A percentile compares a stretch with the other conserved stretches of the same genome.
phyloP scores from a whole-genome alignment of 441 rosid species.

The Biscutella auriculata region DNA sequence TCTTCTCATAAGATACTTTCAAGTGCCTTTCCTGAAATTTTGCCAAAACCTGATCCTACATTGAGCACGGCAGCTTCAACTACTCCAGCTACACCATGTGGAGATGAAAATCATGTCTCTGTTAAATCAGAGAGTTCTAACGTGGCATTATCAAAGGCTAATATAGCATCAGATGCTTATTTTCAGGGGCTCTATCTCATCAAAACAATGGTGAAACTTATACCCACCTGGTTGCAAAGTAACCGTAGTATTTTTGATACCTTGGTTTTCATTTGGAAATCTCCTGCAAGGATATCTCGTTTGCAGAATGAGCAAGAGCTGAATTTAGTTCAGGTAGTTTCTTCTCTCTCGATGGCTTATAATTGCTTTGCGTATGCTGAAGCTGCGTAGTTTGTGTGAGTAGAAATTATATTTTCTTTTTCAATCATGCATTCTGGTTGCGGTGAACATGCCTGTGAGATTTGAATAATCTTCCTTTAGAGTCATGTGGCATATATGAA shows the following conservation, averaged over 20 bases:
- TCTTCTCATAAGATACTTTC: conserved; percentile 85
- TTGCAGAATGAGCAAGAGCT: conserved; percentile 90
- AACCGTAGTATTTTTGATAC: conserved; percentile 82
- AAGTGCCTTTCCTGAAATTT: conserved; percentile 78
- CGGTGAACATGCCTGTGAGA: neutral
- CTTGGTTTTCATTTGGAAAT: conserved; percentile 89
- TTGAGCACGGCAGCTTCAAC: conserved; percentile 28
- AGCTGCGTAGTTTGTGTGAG: neutral
- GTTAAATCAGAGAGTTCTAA: conserved; percentile 42
- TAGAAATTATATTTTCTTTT: neutral
- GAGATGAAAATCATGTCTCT: conserved; percentile 52
- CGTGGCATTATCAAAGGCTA: conserved; percentile 33
- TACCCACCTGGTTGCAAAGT: conserved; percentile 91
- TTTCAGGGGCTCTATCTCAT: conserved; percentile 94
- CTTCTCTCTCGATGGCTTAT: neutral
- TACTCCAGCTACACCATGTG: conserved; percentile 47
- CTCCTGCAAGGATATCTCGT: conserved; percentile 83
- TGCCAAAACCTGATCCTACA: conserved; percentile 37
- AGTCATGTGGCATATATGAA: neutral
- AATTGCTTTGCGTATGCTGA: conserved; percentile 12
- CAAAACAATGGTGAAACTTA: conserved; percentile 85
- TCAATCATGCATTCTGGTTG: neutral
- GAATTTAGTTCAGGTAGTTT: conserved; percentile 87
- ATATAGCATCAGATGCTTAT: conserved; percentile 63
- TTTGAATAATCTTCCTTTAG: conserved; percentile 8